These are phyloP conservation scores for Kwoniella mangroviensis DNA, from an alignment of 768 basidiomycete species.

Conservation along the genomic window DNA sequence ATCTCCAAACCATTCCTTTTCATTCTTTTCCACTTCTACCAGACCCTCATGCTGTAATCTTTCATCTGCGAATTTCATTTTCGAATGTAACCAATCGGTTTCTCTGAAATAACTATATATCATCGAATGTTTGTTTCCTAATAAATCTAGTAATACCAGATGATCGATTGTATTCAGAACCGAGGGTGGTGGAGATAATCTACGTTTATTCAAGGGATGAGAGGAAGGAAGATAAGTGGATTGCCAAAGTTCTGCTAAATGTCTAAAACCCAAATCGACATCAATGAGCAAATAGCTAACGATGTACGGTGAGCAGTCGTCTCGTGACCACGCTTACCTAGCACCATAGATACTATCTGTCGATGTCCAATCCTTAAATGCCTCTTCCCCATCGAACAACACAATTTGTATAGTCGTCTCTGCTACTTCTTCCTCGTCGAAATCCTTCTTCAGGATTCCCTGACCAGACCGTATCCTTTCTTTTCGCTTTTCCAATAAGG, in stretches of 20 bases:
- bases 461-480: slow-evolving; percentile 68
- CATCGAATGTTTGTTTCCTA: slow-evolving; percentile 75
- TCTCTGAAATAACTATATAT: slow-evolving; percentile 82
- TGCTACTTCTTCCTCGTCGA: slow-evolving; percentile 68
- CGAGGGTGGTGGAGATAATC: slow-evolving; percentile 62
- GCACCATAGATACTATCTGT: slow-evolving; percentile 95
- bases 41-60: slow-evolving; percentile 70
- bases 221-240: slow-evolving; percentile 67
- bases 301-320: neutral
- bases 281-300: neutral
- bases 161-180: slow-evolving; percentile 82
- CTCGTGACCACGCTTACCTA: slow-evolving; percentile 64
- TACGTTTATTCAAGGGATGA: slow-evolving; percentile 63
- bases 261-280: slow-evolving; percentile 61
- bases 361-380: slow-evolving; percentile 84
- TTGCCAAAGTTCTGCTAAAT: slow-evolving; percentile 86
- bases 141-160: slow-evolving; percentile 86
- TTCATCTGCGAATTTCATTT: slow-evolving; percentile 71
- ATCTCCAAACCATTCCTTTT: slow-evolving; percentile 45
- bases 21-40: slow-evolving; percentile 58
- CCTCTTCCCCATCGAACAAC: slow-evolving; percentile 98
- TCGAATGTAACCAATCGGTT: slow-evolving; percentile 92
- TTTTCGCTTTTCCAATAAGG: slow-evolving; percentile 44
- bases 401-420: slow-evolving; percentile 88
- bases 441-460: slow-evolving; percentile 62